A percentile compares a stretch with the other conserved stretches of the same genome.
Evolutionary conservation across 2,329 filamentous ascomycete species (phyloP).

Genomic region (Pseudogymnoascus sp.): DNA sequence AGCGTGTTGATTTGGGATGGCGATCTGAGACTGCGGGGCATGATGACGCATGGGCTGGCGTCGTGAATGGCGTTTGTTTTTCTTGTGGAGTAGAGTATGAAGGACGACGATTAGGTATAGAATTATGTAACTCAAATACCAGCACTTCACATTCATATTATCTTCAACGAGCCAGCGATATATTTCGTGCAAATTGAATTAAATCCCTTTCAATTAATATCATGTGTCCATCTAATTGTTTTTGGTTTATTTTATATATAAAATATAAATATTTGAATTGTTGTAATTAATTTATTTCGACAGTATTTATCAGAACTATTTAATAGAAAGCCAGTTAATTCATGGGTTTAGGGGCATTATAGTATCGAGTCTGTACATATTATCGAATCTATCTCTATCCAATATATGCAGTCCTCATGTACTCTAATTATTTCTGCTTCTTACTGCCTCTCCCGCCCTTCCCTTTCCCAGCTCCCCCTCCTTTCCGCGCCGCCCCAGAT

Average conservation of each 20-base stretch:
- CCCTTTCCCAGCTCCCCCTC: conserved; percentile 32
- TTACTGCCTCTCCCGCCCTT: conserved; percentile 25
- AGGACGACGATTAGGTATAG: conserved; percentile 3
- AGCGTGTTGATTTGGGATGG: conserved; percentile 1
- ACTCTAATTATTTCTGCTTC: conserved; percentile 17
- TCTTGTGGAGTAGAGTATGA: not conserved
- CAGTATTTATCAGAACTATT: not conserved
- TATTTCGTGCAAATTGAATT: not conserved
- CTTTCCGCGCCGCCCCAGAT: conserved; percentile 31
- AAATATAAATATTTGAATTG: not conserved
- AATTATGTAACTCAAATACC: not conserved
- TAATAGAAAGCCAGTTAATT: not conserved
- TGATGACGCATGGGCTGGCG: not conserved
- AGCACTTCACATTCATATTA: not conserved
- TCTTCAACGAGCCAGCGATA: not conserved
- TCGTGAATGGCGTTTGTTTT: not conserved
- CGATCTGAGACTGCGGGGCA: not conserved
- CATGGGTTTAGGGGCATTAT: not conserved
- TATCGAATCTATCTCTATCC: not conserved
- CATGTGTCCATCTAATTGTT: not conserved
- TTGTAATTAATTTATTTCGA: not conserved
- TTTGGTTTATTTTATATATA: not conserved
- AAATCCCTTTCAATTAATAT: not conserved
- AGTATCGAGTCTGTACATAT: not conserved
- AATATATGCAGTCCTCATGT: not conserved